Evolutionary conservation across 768 basidiomycete genomes (phyloP).

Genomic region (Plicaturopsis crispa): DNA sequence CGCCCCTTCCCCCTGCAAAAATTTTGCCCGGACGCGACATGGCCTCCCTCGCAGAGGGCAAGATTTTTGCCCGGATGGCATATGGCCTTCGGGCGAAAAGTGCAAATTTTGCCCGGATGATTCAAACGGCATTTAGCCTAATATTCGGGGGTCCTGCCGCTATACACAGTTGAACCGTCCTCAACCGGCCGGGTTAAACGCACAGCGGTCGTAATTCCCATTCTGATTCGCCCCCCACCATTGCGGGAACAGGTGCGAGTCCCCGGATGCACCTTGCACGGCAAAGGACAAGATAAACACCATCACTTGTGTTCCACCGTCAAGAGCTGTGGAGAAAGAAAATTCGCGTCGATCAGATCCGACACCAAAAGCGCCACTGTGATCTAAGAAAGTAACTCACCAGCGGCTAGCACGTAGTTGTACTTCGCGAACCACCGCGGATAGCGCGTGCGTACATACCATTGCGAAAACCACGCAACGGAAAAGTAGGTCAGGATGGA

Average conservation of each 20-base stretch:
- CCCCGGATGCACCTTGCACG: conserved; percentile 44
- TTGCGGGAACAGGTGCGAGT: conserved; percentile 39
- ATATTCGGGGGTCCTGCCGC: too few relatives aligned
- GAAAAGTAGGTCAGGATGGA: conserved; percentile 31
- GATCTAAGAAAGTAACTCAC: conserved; percentile 1
- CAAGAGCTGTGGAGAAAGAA: conserved; percentile 18
- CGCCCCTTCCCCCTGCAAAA: too few relatives aligned
- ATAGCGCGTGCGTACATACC: conserved; percentile 35
- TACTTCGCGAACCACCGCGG: conserved; percentile 37
- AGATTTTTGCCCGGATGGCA: too few relatives aligned
- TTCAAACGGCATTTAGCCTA: too few relatives aligned
- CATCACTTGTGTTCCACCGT: conserved; percentile 42
- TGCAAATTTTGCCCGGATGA: too few relatives aligned
- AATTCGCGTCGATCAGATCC: conserved; percentile 21
- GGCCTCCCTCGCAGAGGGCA: too few relatives aligned
- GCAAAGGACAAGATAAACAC: conserved; percentile 43
- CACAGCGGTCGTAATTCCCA: conserved; percentile 23
- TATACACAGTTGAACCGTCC: too few relatives aligned
- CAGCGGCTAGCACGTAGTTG: conserved; percentile 29
- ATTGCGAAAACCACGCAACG: conserved; percentile 39
- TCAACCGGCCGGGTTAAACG: too few relatives aligned
- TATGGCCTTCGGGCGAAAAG: too few relatives aligned
- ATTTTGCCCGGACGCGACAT: too few relatives aligned
- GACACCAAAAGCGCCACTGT: conserved; percentile 21
- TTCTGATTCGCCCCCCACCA: conserved; percentile 56